Percentiles rank a stretch among this genome's conserved stretches.
Conservation (phyloP, 2,329 filamentous ascomycete genomes). For the Periglandula ipomoeae region DNA sequence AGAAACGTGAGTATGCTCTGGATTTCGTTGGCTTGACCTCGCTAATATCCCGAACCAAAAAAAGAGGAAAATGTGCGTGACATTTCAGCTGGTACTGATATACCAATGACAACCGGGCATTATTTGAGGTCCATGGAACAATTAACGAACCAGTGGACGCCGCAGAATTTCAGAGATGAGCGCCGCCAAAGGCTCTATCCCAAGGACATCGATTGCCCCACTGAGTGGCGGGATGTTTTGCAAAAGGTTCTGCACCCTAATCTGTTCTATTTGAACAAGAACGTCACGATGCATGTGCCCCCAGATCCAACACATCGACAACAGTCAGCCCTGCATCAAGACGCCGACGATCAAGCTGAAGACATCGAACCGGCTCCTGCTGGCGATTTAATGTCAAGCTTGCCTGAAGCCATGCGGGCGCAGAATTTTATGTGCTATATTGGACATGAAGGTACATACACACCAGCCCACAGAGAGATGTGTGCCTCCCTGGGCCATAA, state of each 20-base stretch:
- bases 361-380: constrained; percentile 58
- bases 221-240: constrained; percentile 75
- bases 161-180: constrained; percentile 67
- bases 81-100: constrained; percentile 59
- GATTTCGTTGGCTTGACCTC: constrained; percentile 8
- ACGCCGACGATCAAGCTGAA: constrained; percentile 33
- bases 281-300: constrained; percentile 36
- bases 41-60: too few relatives aligned
- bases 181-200: constrained; percentile 81
- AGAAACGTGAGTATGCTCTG: constrained; percentile 54
- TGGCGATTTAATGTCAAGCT: constrained; percentile 89
- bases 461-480: constrained; percentile 93
- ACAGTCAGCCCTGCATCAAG: constrained; percentile 22
- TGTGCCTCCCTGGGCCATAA: constrained; percentile 94
- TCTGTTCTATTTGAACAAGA: constrained; percentile 88
- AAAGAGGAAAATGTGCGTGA: constrained; percentile 82
- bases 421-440: constrained; percentile 98
- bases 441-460: constrained; percentile 94
- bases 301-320: neutral
- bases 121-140: constrained; percentile 83
- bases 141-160: constrained; percentile 73
- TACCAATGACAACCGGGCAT: constrained; percentile 80
- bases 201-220: constrained; percentile 93
- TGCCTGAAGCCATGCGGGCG: constrained; percentile 79
- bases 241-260: constrained; percentile 67